phyloP scores from a whole-genome alignment of 2,329 filamentous ascomycete genomes.

The Podosphaera fusca region DNA sequence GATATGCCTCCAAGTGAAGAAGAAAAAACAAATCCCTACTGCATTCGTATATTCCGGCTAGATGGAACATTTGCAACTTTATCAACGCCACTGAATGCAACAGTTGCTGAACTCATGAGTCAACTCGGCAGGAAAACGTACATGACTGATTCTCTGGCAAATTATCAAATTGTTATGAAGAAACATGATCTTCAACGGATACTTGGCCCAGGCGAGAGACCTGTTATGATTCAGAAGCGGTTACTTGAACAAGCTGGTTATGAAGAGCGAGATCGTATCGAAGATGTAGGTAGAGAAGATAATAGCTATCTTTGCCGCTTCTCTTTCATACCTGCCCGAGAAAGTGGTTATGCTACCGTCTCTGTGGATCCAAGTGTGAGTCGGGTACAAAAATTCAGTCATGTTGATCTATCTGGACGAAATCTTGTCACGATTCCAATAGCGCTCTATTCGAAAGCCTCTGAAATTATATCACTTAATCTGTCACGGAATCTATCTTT shows the following conservation, averaged over 20 bases:
- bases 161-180: conserved; percentile 86
- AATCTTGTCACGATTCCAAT: conserved; percentile 93
- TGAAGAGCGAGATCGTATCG: conserved; percentile 61
- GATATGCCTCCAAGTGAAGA: conserved; percentile 45
- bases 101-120: conserved; percentile 66
- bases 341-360: conserved; percentile 52
- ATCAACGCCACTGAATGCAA: conserved; percentile 61
- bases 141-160: conserved; percentile 68
- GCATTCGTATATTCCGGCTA: conserved; percentile 82
- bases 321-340: conserved; percentile 74
- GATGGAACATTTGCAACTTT: conserved; percentile 90
- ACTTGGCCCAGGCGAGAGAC: conserved; percentile 54
- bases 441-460: conserved; percentile 69
- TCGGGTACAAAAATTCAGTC: conserved; percentile 74
- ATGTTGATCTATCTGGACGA: conserved; percentile 73
- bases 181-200: conserved; percentile 80
- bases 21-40: conserved; percentile 57
- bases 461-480: conserved; percentile 86
- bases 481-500: conserved; percentile 79
- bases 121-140: conserved; percentile 89
- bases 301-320: conserved; percentile 94
- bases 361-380: conserved; percentile 61
- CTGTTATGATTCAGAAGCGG: conserved; percentile 75
- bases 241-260: conserved; percentile 85
- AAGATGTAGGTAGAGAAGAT: conserved; percentile 87